Percentiles rank a stretch among this genome's conserved stretches.
phyloP scores from a whole-genome alignment of 805 yeast genomes.

The Myxozyma mucilagina region DNA sequence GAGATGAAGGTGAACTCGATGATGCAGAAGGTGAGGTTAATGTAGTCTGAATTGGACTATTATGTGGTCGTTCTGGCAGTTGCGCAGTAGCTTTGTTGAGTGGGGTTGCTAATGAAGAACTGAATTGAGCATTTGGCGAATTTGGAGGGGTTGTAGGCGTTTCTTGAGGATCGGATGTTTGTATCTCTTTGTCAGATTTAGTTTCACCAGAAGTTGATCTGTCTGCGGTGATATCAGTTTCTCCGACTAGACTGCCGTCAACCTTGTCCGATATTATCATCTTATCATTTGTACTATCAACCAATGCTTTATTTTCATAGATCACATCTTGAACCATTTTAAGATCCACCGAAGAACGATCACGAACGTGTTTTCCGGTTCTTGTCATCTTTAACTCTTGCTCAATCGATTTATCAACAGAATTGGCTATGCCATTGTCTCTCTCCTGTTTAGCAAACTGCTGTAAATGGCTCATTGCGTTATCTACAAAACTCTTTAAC shows the following conservation, averaged over 20 bases:
- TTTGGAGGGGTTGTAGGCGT: neutral
- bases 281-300: neutral
- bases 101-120: neutral
- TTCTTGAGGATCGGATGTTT: neutral
- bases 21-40: neutral
- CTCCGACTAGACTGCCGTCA: neutral
- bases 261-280: neutral
- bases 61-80: neutral
- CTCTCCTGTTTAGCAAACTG: neutral
- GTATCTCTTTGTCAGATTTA: no score
- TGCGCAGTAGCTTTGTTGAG: neutral
- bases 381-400: neutral
- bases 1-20: conserved; percentile 7
- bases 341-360: conserved; percentile 12
- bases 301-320: neutral
- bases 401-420: neutral
- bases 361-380: conserved; percentile 6
- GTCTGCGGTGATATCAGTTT: neutral
- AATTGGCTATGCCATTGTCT: no score
- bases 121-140: neutral
- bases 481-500: conserved; percentile 1
- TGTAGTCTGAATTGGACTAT: neutral
- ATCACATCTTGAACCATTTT: conserved; percentile 3
- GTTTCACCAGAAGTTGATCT: neutral
- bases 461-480: neutral